Evolutionary conservation across 176 grass and related monocot genomes (phyloP).

Genomic region (Eragrostis nindensis): DNA sequence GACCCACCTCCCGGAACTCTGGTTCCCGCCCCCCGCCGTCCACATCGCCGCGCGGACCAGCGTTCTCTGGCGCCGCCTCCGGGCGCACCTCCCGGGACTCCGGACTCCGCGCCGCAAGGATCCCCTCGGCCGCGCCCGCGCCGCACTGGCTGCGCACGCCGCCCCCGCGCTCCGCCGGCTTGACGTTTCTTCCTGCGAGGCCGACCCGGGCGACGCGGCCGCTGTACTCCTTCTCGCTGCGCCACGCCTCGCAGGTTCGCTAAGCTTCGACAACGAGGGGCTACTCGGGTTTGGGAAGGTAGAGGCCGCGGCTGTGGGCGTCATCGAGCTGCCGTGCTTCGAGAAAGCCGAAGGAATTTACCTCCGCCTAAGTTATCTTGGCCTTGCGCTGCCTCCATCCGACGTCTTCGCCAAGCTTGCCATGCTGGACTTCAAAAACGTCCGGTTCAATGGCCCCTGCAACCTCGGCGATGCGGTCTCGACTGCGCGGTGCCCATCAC

Average conservation of each 20-base stretch:
- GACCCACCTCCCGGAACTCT: too few species aligned
- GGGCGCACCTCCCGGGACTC: neutral
- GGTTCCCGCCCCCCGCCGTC: too few species aligned
- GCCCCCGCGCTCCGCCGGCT: neutral
- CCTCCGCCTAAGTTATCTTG: neutral
- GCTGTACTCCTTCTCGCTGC: neutral
- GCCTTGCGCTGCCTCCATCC: neutral
- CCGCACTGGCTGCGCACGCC: neutral
- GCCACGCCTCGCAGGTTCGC: neutral
- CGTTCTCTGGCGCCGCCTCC: neutral
- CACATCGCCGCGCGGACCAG: too few species aligned
- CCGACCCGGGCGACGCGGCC: neutral
- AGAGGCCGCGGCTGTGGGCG: neutral
- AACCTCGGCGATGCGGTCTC: conserved; percentile 1
- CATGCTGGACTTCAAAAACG: neutral
- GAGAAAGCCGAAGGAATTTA: neutral
- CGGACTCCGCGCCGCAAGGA: too few species aligned
- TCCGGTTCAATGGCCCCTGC: neutral
- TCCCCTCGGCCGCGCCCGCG: neutral
- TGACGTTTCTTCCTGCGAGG: neutral
- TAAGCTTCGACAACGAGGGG: neutral
- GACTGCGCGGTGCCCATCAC: neutral
- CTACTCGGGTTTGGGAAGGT: too few species aligned
- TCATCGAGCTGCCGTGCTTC: conserved; percentile 19
- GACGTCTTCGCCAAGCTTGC: conserved; percentile 3